A percentile compares a stretch with the other conserved stretches of the same genome.
phyloP scores from a whole-genome alignment of 345 rosid species.

The Erucastrum elatum region DNA sequence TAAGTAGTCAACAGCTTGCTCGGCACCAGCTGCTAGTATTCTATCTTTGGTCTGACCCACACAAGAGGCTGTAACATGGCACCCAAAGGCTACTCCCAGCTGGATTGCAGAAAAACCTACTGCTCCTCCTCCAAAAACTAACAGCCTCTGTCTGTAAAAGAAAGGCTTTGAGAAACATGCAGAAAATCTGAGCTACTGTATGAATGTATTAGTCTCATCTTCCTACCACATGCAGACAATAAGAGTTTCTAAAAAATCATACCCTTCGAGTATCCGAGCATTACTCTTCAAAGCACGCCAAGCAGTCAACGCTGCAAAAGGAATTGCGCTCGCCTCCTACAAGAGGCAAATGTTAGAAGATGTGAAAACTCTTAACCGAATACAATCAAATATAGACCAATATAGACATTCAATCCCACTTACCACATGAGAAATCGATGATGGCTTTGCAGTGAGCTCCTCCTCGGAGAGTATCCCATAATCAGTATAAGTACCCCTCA shows the following conservation, averaged over 20 bases:
- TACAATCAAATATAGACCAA: too few species aligned
- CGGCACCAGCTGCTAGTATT: constrained; percentile 72
- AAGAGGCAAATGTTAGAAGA: too few species aligned
- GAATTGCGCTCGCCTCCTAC: constrained; percentile 91
- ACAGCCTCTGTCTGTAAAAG: constrained; percentile 69
- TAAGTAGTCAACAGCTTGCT: constrained; percentile 87
- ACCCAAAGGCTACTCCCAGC: constrained; percentile 75
- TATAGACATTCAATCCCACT: not conserved
- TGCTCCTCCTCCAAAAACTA: constrained; percentile 90
- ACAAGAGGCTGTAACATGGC: constrained; percentile 81
- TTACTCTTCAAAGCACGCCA: constrained; percentile 92
- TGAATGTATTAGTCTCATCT: constrained; percentile 1
- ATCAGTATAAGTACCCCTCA: constrained; percentile 89
- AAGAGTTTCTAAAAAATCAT: constrained; percentile 24
- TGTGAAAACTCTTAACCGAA: not conserved
- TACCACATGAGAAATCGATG: constrained; percentile 76
- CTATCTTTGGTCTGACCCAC: constrained; percentile 64
- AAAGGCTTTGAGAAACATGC: not conserved
- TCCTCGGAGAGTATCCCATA: constrained; percentile 83
- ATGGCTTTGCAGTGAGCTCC: constrained; percentile 73
- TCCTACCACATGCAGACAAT: not conserved
- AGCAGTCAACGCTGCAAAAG: constrained; percentile 95
- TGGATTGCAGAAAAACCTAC: constrained; percentile 94
- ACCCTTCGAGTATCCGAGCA: constrained; percentile 92
- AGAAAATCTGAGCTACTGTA: too few species aligned